These are phyloP conservation scores for Panicum virgatum DNA, from an alignment of 202 grass and related monocot species.

Conservation along the genomic window DNA sequence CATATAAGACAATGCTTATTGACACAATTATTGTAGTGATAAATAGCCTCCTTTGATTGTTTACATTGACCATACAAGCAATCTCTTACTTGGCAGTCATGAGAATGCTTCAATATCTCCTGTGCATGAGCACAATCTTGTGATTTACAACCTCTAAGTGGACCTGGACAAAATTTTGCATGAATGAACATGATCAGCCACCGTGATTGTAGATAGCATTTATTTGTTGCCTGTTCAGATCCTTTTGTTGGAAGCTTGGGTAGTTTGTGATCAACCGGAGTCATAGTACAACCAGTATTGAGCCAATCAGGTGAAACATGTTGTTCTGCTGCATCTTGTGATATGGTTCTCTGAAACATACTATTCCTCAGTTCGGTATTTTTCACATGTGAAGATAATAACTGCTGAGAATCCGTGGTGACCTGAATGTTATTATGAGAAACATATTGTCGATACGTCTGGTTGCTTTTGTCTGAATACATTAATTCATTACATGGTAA, in stretches of 20 bases:
- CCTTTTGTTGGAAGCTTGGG: slow-evolving; percentile 28
- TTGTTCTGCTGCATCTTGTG: slow-evolving; percentile 41
- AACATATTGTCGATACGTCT: slow-evolving; percentile 26
- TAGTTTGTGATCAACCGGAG: slow-evolving; percentile 16
- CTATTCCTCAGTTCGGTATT: slow-evolving; percentile 41
- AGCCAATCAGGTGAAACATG: slow-evolving; percentile 23
- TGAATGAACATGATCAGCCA: slow-evolving; percentile 63
- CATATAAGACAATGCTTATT: slow-evolving; percentile 63
- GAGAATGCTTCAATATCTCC: slow-evolving; percentile 59
- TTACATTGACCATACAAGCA: slow-evolving; percentile 55
- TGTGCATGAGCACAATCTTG: slow-evolving; percentile 48
- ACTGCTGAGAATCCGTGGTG: slow-evolving; percentile 38
- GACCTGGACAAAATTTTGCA: slow-evolving; percentile 56
- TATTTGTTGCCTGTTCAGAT: slow-evolving; percentile 30
- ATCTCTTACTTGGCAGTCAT: slow-evolving; percentile 49
- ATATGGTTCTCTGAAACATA: slow-evolving; percentile 37
- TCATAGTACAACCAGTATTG: slow-evolving; percentile 30
- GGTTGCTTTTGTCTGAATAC: slow-evolving; percentile 38
- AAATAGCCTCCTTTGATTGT: slow-evolving; percentile 46
- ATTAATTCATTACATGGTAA: slow-evolving; percentile 40
- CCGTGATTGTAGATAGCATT: slow-evolving; percentile 35
- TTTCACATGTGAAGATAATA: slow-evolving; percentile 28
- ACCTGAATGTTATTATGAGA: slow-evolving; percentile 32
- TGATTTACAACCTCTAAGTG: slow-evolving; percentile 50
- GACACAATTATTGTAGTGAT: slow-evolving; percentile 62